Evolutionary conservation across 257 asterid genomes (phyloP), one percentile per base, ranked within the genome.

Genomic region (Ilex aquifolium): DNA sequence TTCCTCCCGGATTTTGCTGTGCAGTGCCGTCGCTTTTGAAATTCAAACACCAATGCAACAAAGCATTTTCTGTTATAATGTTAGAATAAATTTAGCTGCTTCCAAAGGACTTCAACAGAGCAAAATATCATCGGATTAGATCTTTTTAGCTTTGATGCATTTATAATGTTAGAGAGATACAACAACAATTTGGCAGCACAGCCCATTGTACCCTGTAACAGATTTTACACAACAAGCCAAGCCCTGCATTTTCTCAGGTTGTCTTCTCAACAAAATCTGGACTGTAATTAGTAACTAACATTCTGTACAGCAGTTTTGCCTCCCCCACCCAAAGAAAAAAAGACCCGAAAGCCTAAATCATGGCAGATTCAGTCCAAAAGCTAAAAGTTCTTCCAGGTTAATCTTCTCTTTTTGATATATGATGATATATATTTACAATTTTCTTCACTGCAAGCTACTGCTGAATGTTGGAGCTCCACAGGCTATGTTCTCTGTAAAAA

Each of bases 401-500:
- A 56, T 9, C 64, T 64, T 39, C n/a, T 21, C 12, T 29, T 61
- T 42, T 49, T 10, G 5, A 50, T 3, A 21, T 36, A 36, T 36
- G 42, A 8, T 36, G 42, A 36, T 36, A 8, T 36, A 46, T 46
- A 59, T 69, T 32, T 67, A 67, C 77, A 72, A 7, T 54, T 67
- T 27, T 17, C 21, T 14, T 39, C 61, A 51, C 66, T 61, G 51
- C 60, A 55, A 60, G 51, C 63, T 21, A 58, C 51, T 13, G 16
- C 31, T 64, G 39, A 54, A 59, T 39, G 69, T 53, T 63, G 36
- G 46, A 64, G 61, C 59, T 46, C 42, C 61, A 36, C 42, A 36
- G 42, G 42, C 42, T 8, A 36, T 67, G 50, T 32, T 64, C 63
- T 57, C 83, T 70, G 77, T 62, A 56, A 29, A 21, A 57, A 64